These are phyloP conservation scores for Solanum clarkiae DNA, from an alignment of 257 asterid genomes.

Conservation along the genomic window DNA sequence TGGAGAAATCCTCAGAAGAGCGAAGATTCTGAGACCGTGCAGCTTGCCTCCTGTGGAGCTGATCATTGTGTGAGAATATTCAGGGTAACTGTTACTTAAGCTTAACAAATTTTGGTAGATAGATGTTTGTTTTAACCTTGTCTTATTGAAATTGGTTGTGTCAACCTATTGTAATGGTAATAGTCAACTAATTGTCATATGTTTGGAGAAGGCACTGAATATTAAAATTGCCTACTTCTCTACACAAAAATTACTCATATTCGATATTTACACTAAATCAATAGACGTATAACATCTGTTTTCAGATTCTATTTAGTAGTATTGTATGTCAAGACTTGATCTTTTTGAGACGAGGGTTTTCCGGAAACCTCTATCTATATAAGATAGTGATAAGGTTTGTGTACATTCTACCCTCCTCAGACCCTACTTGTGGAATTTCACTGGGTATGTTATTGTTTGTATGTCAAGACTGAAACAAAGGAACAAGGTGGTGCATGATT, in stretches of 20 bases:
- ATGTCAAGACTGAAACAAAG: background rate
- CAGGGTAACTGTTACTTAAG: slow-evolving; percentile 15
- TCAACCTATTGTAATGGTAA: background rate
- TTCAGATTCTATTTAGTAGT: background rate
- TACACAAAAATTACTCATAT: background rate
- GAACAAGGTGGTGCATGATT: background rate
- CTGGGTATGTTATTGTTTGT: too few species aligned
- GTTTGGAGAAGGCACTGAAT: background rate
- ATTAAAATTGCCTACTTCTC: background rate
- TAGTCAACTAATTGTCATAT: background rate
- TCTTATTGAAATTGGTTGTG: background rate
- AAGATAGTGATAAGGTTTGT: too few species aligned
- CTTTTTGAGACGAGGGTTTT: too few species aligned
- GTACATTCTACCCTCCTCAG: too few species aligned
- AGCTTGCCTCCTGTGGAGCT: slow-evolving; percentile 87
- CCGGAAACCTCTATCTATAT: background rate
- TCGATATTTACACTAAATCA: background rate
- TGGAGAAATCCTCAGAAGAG: slow-evolving; percentile 43
- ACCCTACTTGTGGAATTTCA: too few species aligned
- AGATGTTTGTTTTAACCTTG: background rate
- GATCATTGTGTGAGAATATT: slow-evolving; percentile 87
- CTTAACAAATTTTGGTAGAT: background rate
- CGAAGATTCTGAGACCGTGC: slow-evolving; percentile 24
- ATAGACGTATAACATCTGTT: background rate
- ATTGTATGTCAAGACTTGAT: background rate